Base-by-base conservation (phyloP, 345 rosid genomes). In the Abelmoschus esculentus region DNA sequence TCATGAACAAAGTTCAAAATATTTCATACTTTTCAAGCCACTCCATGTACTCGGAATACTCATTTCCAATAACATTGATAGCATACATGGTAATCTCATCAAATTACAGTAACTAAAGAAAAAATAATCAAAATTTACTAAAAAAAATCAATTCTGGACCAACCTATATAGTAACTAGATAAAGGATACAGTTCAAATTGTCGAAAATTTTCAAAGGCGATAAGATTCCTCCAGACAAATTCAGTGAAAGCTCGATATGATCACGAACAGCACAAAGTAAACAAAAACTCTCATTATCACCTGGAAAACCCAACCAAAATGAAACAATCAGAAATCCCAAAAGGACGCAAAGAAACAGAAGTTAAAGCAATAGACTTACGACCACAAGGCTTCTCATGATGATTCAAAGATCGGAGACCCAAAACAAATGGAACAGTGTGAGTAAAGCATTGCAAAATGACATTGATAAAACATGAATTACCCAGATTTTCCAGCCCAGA, bases 401-500 rank as follows among this genome's bases (percentile, higher is more conserved):
- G 87, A 46, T 80, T 71, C 59, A 26, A 84, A 26, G 83, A 68
- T 38, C 70, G 76, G 61, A 95, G 86, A 63, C 80, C 84, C 71
- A 81, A 73, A 42, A 92, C 78, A 63, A 92, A 74, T 0, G 92
- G 91, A 69, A 91, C 89, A 0, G 97, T 88, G 64, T 95, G 99
- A 5, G 97, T 90, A 61, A 95, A 75, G 75, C 99, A 91, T 68
- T 95, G 99, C 76, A 95, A 73, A 31, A 92, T 83, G 5, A 90
- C 87, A 71, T 95, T 95, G 44, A 95, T 65, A 70, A 87, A 95
- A 79, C 99, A 95, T 2, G 90, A 88, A 69, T 90, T 89, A 15
- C 98, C 99, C 57, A 85, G 66, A 80, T 95, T 95, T 22, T 13
- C 66, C 56, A 95, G 86, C 49, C 97, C 98, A 19, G 91, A 89